Evolutionary conservation across 768 basidiomycete species (phyloP), one percentile per base, ranked within the genome.

Genomic region (Lepiota venenata): DNA sequence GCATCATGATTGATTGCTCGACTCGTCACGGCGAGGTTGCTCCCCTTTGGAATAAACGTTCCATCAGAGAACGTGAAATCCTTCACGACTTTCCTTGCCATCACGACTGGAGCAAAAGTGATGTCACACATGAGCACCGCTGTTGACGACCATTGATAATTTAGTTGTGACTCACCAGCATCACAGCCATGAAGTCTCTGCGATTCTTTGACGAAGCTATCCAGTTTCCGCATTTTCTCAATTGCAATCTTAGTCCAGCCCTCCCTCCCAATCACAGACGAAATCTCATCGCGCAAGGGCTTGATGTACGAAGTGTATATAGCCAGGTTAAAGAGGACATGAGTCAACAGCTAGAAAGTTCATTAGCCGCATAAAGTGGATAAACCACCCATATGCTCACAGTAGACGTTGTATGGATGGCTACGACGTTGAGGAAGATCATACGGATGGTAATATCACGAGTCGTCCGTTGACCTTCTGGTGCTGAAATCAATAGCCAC

Each of bases 121-220:
- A 21, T 27, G 35, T 8, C 10, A 7, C 7, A 35, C n/a, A 36
- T 5, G 12, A 21, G n/a, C 10, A 29, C 18, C 11, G 1, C 12
- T 18, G 22, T 8, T 32, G 3, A 47, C n/a, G 18, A 9, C 10
- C 10, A 8, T 25, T 27, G 27, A 37, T 3, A 50, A 37, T 4
- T n/a, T 22, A n/a, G 18, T n/a, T 2, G 6, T 3, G 3, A 62
- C 63, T 46, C 52, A 69, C 70, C 48, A 12, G 61, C 50, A 29
- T 57, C 58, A 36, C 74, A 57, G 1, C 69, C 71, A 46, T 63
- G 64, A 8, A 73, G 47, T n/a, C 77, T 65, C 57, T 73, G 69
- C 5, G 71, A 67, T 60, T 81, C 80, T 47, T 72, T 75, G 15
- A 83, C 45, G 60, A 82, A 79, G 56, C 80, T 81, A 57, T 83